Evolutionary conservation across 495 filamentous ascomycete genomes (phyloP), one percentile per base, ranked within the genome.

Genomic region (Penicillium macrosclerotiorum): DNA sequence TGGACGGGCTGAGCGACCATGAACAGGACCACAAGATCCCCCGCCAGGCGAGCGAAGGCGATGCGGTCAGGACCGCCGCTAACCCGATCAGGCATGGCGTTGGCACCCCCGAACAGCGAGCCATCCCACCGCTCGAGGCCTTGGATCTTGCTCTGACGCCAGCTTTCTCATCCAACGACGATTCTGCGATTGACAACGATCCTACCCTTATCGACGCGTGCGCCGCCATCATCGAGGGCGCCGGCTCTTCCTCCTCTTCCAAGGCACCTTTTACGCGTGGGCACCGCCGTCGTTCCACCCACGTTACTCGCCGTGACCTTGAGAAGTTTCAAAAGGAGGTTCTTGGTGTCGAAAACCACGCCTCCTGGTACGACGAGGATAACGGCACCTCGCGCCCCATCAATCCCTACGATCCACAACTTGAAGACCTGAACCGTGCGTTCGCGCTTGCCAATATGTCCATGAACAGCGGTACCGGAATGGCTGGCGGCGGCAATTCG

Each of bases 221-320:
- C 34, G 49, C 64, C 63, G 64, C 59, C 66, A 72, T 51, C 56
- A 70, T 68, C 63, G 65, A 63, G 59, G 57, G 54, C 42, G 55
- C 55, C 42, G 55, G 52, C 42, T 42, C 60, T 47, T 37, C 64
- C 44, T 57, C 61, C 60, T 37, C 57, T 62, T 60, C 67, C 59
- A 66, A 66, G 60, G 59, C 63, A 62, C 54, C 64, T 41, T 72
- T 62, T 48, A 59, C 69, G 35, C 69, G 67, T 65, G 67, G 69
- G 57, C 69, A 73, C 49, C 69, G 69, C 51, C 69, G 69, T 62
- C 69, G 69, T 52, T 69, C 69, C 47, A 73, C 69, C 56, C 69
- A 68, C 67, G 68, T 73, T 42, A 67, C 60, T 57, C 64, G 58
- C 43, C 61, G 60, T 49, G 69, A 73, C 66, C 65, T 73, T 56